phyloP scores from a whole-genome alignment of 176 grass and related monocot species.

The Oropetium thomaeum region DNA sequence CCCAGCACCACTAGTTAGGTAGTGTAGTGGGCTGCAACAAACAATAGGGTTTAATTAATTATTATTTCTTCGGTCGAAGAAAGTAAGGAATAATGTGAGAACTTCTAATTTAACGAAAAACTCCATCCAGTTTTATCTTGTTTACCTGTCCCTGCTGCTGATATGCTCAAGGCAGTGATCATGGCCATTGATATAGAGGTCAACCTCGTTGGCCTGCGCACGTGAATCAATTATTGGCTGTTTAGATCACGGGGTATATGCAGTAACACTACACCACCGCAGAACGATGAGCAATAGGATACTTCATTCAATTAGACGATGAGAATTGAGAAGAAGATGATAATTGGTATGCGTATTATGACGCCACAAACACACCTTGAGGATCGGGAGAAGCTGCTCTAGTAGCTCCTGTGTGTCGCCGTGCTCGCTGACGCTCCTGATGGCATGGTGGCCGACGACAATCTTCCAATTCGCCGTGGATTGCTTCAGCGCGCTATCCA shows the following conservation, averaged over 20 bases:
- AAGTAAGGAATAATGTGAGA: background rate
- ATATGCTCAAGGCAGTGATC: slow-evolving; percentile 77
- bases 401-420: slow-evolving; percentile 61
- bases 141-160: slow-evolving; percentile 75
- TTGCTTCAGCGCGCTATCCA: slow-evolving; percentile 37
- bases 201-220: slow-evolving; percentile 45
- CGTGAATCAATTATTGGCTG: no score
- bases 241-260: no score
- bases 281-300: no score
- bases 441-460: slow-evolving; percentile 68
- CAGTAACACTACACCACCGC: no score
- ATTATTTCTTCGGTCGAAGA: no score
- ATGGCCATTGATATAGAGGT: slow-evolving; percentile 74
- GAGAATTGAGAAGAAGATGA: no score
- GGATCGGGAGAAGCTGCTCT: slow-evolving; percentile 51
- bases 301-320: no score
- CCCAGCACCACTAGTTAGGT: slow-evolving; percentile 61
- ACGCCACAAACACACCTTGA: slow-evolving; percentile 60
- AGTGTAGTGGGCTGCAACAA: slow-evolving; percentile 56
- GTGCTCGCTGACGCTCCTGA: slow-evolving; percentile 57
- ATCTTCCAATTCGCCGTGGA: slow-evolving; percentile 67
- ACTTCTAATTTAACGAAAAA: no score
- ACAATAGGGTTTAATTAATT: no score
- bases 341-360: no score
- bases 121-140: no score